phyloP scores from a whole-genome alignment of 1,284 basidiomycete genomes.

The Ceratobasidium theobromae region DNA sequence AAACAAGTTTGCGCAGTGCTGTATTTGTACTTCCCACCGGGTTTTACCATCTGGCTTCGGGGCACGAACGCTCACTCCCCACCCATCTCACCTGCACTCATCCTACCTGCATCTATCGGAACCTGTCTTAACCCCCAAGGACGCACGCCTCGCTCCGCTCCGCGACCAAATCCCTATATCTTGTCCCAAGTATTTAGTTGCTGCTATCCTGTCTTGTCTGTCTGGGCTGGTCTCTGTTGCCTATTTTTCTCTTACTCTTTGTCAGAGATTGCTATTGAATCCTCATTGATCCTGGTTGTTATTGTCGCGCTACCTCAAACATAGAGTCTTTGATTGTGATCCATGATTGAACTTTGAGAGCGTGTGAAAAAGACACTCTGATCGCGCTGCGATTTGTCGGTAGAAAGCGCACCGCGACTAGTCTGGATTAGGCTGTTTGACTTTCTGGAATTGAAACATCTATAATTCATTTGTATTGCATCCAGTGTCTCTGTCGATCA shows the following conservation, averaged over 20 bases:
- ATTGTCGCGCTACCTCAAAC: neutral
- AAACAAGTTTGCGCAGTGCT: constrained; percentile 4
- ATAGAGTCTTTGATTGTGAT: too few species aligned
- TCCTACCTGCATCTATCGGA: neutral
- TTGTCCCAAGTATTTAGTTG: constrained; percentile 20
- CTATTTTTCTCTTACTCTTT: neutral
- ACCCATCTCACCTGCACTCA: neutral
- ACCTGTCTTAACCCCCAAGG: neutral
- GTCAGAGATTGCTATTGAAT: neutral
- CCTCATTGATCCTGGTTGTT: neutral
- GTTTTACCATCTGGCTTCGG: neutral
- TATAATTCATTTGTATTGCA: too few species aligned
- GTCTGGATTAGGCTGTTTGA: too few species aligned
- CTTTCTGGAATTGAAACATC: too few species aligned
- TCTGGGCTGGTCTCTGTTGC: constrained; percentile 16
- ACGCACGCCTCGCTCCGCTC: constrained; percentile 13
- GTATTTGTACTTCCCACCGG: constrained; percentile 26
- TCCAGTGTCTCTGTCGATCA: too few species aligned
- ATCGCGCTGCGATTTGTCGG: neutral
- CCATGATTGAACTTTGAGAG: neutral
- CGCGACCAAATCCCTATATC: neutral
- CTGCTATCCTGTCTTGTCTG: neutral
- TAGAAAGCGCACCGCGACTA: too few species aligned
- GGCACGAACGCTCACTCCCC: constrained; percentile 17
- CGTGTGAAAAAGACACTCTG: neutral